phyloP scores from a whole-genome alignment of 179 eudicot genomes.

The Silene vulgaris region DNA sequence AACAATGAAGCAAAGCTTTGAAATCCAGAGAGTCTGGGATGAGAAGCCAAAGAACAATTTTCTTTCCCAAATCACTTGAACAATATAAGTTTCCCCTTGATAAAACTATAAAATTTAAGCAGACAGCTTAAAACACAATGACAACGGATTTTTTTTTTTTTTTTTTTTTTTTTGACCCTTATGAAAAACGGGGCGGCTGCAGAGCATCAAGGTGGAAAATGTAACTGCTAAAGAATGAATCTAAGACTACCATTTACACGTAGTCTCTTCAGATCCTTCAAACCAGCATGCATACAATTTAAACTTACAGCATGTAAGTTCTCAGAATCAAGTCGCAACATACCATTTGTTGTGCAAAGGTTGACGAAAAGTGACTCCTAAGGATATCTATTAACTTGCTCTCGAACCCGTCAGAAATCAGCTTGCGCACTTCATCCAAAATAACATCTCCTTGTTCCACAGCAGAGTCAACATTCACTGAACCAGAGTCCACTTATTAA shows the following conservation, averaged over 20 bases:
- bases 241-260: not conserved
- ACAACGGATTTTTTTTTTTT: not conserved
- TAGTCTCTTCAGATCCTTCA: not conserved
- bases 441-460: slow-evolving; percentile 36
- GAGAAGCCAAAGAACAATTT: not conserved
- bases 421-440: slow-evolving; percentile 48
- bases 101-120: not conserved
- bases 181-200: too few species aligned
- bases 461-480: slow-evolving; percentile 53
- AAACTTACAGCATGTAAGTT: not conserved
- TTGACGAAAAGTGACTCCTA: slow-evolving; percentile 43
- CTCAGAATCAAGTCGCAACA: slow-evolving; percentile 15
- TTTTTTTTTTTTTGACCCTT: too few species aligned
- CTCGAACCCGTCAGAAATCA: slow-evolving; percentile 77
- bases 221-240: not conserved
- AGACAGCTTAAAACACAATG: not conserved
- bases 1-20: slow-evolving; percentile 4
- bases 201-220: not conserved
- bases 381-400: slow-evolving; percentile 52
- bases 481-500: slow-evolving; percentile 20
- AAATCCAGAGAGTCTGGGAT: not conserved
- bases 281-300: not conserved
- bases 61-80: not conserved
- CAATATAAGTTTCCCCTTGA: not conserved
- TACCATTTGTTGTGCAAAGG: slow-evolving; percentile 78